Conservation (phyloP, 208 protist genomes). For the Porcisia deanei region DNA sequence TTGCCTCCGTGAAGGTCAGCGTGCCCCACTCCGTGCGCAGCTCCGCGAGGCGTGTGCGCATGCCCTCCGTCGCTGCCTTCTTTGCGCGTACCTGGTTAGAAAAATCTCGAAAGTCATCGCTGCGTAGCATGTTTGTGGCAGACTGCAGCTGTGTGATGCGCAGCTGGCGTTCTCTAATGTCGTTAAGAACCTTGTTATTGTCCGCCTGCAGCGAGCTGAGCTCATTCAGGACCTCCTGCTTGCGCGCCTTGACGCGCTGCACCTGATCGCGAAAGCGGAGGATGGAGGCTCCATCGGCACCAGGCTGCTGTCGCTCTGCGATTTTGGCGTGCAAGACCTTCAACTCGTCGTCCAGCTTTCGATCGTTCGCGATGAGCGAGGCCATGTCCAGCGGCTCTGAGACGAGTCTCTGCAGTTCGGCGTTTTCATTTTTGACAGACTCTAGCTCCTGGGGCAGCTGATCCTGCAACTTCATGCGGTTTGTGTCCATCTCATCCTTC, state of each 20-base stretch:
- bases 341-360: conserved; percentile 76
- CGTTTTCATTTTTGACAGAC: conserved; percentile 71
- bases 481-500: conserved; percentile 88
- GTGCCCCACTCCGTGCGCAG: conserved; percentile 87
- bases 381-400: conserved; percentile 88
- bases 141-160: conserved; percentile 76
- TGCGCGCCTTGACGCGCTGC: conserved; percentile 63
- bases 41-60: conserved; percentile 77
- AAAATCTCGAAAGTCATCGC: conserved; percentile 86
- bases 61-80: conserved; percentile 82
- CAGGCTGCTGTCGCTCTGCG: conserved; percentile 61
- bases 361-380: conserved; percentile 53
- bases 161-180: conserved; percentile 79
- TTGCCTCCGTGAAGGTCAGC: conserved; percentile 81
- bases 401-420: conserved; percentile 73
- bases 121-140: conserved; percentile 83
- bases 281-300: conserved; percentile 77
- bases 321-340: conserved; percentile 57
- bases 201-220: conserved; percentile 79
- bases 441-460: conserved; percentile 86
- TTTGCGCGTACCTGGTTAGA: conserved; percentile 84
- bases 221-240: conserved; percentile 71
- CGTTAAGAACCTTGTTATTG: conserved; percentile 59
- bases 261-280: conserved; percentile 85
- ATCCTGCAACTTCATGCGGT: conserved; percentile 86